These are phyloP conservation scores for grape (Vitis vinifera) DNA, from an alignment of 164 flowering plant genomes.

Conservation along the genomic window DNA sequence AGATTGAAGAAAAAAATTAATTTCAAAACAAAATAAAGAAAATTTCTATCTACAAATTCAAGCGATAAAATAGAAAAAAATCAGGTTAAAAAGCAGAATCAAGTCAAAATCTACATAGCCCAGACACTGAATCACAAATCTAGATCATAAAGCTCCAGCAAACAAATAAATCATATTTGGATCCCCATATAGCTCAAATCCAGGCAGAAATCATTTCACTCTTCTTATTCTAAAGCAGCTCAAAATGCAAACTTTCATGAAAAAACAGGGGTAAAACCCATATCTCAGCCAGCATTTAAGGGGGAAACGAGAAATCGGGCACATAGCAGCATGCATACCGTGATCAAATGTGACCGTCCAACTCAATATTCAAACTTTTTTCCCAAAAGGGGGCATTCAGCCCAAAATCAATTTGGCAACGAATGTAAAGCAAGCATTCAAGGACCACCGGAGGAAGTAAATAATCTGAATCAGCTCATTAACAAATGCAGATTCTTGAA, in stretches of 20 bases:
- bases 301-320: not conserved
- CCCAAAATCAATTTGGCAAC: too few relatives aligned
- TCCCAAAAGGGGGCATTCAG: not conserved
- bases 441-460: slow-evolving; percentile 22
- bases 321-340: slow-evolving; percentile 3
- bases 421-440: not conserved
- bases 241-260: slow-evolving; percentile 12
- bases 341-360: slow-evolving; percentile 1
- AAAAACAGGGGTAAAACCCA: not conserved
- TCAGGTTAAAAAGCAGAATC: not conserved
- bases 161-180: not conserved
- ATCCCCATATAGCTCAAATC: not conserved
- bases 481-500: slow-evolving; percentile 13
- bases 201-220: not conserved
- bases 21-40: too few relatives aligned
- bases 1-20: too few relatives aligned
- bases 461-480: slow-evolving; percentile 14
- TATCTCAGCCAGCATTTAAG: not conserved
- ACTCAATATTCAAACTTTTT: slow-evolving; percentile 1
- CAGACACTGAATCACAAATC: not conserved
- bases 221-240: not conserved
- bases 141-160: not conserved
- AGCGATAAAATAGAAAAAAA: too few relatives aligned
- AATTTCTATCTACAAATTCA: too few relatives aligned
- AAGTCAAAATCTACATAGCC: not conserved